A percentile compares a stretch with the other conserved stretches of the same genome.
Evolutionary conservation across 73 alveolate genomes (phyloP).

Genomic region (Diophrys sp.): DNA sequence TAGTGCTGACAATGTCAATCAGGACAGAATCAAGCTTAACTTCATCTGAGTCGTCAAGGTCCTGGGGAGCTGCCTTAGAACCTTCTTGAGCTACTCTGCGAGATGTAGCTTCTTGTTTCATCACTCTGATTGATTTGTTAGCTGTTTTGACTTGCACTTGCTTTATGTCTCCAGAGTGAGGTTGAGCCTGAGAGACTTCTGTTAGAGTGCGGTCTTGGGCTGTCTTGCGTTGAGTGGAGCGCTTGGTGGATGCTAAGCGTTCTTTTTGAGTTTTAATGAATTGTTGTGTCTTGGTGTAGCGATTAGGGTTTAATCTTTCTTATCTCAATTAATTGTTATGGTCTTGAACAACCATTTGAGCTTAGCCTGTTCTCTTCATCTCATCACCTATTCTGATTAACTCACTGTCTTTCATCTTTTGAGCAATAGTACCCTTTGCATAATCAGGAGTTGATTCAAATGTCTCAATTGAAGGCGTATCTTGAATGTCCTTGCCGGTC

Average conservation of each 20-base stretch:
- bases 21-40: constrained; percentile 42
- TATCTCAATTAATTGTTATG: constrained; percentile 46
- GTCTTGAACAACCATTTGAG: constrained; percentile 29
- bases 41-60: constrained; percentile 53
- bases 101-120: constrained; percentile 45
- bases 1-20: constrained; percentile 40
- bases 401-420: constrained; percentile 48
- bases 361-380: constrained; percentile 13
- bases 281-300: constrained; percentile 32
- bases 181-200: not conserved
- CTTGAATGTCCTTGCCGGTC: constrained; percentile 49
- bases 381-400: constrained; percentile 45
- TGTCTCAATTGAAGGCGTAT: constrained; percentile 22
- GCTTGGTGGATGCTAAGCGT: not conserved
- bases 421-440: constrained; percentile 53
- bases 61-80: constrained; percentile 29
- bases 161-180: constrained; percentile 30
- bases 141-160: constrained; percentile 57
- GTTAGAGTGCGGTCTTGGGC: not conserved
- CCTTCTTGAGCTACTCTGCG: constrained; percentile 9
- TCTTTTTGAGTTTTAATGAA: constrained; percentile 17
- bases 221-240: not conserved
- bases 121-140: constrained; percentile 41
- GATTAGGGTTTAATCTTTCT: constrained; percentile 45
- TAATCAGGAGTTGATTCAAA: constrained; percentile 32